Conservation (phyloP, 148 eudicot species). For the Chenopodium quinoa region DNA sequence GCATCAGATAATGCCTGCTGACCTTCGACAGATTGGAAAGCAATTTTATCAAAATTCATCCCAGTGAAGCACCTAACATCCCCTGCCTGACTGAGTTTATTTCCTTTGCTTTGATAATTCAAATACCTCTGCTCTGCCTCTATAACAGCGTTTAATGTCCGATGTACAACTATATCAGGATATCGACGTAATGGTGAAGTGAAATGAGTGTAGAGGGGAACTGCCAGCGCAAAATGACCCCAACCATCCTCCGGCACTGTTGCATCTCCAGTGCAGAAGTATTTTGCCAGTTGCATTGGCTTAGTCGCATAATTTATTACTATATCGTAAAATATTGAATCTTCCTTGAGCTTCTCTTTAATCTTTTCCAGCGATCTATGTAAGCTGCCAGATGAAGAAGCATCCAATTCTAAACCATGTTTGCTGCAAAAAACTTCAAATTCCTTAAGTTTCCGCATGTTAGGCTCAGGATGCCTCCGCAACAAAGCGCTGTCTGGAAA, state of each 20-base stretch:
- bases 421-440: constrained; percentile 72
- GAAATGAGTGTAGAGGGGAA: constrained; percentile 88
- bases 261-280: constrained; percentile 75
- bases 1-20: constrained; percentile 57
- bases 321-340: constrained; percentile 65
- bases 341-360: constrained; percentile 58
- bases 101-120: constrained; percentile 27
- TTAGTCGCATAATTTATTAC: constrained; percentile 73
- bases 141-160: constrained; percentile 64
- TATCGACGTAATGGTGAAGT: constrained; percentile 92
- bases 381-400: constrained; percentile 62
- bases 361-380: constrained; percentile 63
- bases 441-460: constrained; percentile 65
- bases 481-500: constrained; percentile 71
- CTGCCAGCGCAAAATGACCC: constrained; percentile 88
- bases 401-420: constrained; percentile 73
- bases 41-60: constrained; percentile 46
- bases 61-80: constrained; percentile 57
- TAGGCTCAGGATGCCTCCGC: constrained; percentile 92
- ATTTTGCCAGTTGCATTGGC: constrained; percentile 84
- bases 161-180: constrained; percentile 85
- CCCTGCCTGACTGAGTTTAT: constrained; percentile 21
- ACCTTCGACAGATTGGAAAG: constrained; percentile 46
- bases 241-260: constrained; percentile 48
- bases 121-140: constrained; percentile 72